phyloP scores from a whole-genome alignment of 1,139 yeast genomes.

The Saccharomyces pastorianus region DNA sequence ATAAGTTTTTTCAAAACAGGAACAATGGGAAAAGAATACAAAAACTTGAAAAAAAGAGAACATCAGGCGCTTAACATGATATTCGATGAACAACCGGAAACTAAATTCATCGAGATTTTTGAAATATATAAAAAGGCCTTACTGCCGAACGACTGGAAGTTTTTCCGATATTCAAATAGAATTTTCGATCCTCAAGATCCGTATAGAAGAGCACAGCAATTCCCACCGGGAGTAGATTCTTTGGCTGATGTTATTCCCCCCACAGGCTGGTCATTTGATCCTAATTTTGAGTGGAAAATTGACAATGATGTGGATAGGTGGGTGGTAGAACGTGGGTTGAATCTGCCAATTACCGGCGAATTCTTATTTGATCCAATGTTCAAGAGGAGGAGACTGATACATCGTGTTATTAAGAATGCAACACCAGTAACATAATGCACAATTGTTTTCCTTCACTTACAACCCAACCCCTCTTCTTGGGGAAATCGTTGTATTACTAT shows the following conservation, averaged over 20 bases:
- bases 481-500: neutral
- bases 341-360: slow-evolving; percentile 41
- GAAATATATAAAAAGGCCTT: slow-evolving; percentile 65
- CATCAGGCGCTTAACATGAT: slow-evolving; percentile 43
- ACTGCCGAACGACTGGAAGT: slow-evolving; percentile 53
- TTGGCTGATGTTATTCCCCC: slow-evolving; percentile 60
- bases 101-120: slow-evolving; percentile 58
- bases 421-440: slow-evolving; percentile 35
- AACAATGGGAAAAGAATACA: slow-evolving; percentile 16
- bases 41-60: slow-evolving; percentile 29
- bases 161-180: slow-evolving; percentile 40
- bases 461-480: neutral
- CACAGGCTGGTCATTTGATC: slow-evolving; percentile 63
- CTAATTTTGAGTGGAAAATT: slow-evolving; percentile 56
- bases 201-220: slow-evolving; percentile 47
- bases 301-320: slow-evolving; percentile 50
- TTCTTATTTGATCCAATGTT: slow-evolving; percentile 49
- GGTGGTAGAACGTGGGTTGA: slow-evolving; percentile 46
- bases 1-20: slow-evolving; percentile 21
- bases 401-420: slow-evolving; percentile 45
- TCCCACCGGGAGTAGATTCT: slow-evolving; percentile 58
- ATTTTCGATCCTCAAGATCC: slow-evolving; percentile 48
- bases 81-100: slow-evolving; percentile 61
- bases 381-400: slow-evolving; percentile 47
- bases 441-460: neutral